A percentile compares a stretch with the other conserved stretches of the same genome.
These are phyloP conservation scores for Solanum raphanifolium DNA, from an alignment of 257 asterid species.

Conservation along the genomic window DNA sequence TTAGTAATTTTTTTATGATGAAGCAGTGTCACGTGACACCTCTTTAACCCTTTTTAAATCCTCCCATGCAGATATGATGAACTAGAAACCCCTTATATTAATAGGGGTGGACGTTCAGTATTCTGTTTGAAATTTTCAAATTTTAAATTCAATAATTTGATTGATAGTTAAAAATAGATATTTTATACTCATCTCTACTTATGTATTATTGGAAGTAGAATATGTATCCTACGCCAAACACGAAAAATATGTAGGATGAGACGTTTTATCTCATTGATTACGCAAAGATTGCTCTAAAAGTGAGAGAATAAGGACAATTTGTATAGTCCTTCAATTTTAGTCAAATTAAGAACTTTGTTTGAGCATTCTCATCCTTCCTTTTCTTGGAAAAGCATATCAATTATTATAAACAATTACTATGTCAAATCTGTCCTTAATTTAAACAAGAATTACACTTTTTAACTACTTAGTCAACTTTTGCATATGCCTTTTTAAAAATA, in stretches of 20 bases:
- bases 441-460: not conserved
- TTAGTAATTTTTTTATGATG: too few relatives aligned
- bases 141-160: too few relatives aligned
- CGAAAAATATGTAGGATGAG: not conserved
- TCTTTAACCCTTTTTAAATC: too few relatives aligned
- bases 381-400: not conserved
- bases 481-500: not conserved
- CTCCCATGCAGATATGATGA: too few relatives aligned
- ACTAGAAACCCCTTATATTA: not conserved
- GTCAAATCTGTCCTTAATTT: not conserved
- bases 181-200: not conserved
- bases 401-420: not conserved
- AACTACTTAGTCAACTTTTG: not conserved
- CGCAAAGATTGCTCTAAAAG: not conserved
- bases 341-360: not conserved
- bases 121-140: not conserved
- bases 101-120: not conserved
- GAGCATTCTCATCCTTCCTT: not conserved
- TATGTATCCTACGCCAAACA: not conserved
- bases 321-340: not conserved
- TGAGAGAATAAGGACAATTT: not conserved
- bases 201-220: not conserved
- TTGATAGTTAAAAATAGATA: too few relatives aligned
- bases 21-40: too few relatives aligned
- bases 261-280: not conserved